Evolutionary conservation across 352 stramenopile genomes (phyloP), one percentile per base, ranked within the genome.

Genomic region (Pythium utonaiense): DNA sequence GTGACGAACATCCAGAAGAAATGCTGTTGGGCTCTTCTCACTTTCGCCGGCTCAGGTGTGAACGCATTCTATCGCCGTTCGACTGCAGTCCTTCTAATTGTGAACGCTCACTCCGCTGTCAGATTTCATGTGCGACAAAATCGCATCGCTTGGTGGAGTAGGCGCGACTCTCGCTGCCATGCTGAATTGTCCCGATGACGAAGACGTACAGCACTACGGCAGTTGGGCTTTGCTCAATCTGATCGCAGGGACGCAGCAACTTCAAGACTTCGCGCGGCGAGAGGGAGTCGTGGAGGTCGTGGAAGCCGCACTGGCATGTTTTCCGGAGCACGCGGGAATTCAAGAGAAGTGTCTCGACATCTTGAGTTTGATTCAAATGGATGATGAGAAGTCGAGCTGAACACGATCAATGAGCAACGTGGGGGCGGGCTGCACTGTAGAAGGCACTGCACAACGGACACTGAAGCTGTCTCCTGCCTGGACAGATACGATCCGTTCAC

Each of bases 11-110:
- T 96, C 10, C 91, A 97, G 69, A 86, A 92, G 64, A 71, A 75
- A 45, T 80, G 83, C 24, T 94, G 85, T 41, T 96, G 85, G 85
- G 83, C 84, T 27, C 59, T 98, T 3, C 67, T 91, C 38, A 96
- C 86, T 14, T 64, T 97, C 2, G 79, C 87, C 34, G 77, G 79
- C 24, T 92, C 83, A 60, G 82, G 82, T 91, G 63, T 16, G 53
- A 51, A 19, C n/a, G 21, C 6, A 47, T 47, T 9, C 33, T 7
- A 22, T 10, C 22, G 19, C 21, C 12, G 1, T 49, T 58, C 16
- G n/a, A 13, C 12, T 12, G 17, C 19, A 5, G 3, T 6, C 45
- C 4, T 9, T 13, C 14, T 27, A 30, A 44, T 13, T 12, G 6
- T 42, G 21, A 33, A 57, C 36, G 25, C 16, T 25, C n/a, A 19